Percentiles rank a stretch among this genome's conserved stretches.
phyloP scores from a whole-genome alignment of 306 rosid genomes.

The Dicorynia guianensis region DNA sequence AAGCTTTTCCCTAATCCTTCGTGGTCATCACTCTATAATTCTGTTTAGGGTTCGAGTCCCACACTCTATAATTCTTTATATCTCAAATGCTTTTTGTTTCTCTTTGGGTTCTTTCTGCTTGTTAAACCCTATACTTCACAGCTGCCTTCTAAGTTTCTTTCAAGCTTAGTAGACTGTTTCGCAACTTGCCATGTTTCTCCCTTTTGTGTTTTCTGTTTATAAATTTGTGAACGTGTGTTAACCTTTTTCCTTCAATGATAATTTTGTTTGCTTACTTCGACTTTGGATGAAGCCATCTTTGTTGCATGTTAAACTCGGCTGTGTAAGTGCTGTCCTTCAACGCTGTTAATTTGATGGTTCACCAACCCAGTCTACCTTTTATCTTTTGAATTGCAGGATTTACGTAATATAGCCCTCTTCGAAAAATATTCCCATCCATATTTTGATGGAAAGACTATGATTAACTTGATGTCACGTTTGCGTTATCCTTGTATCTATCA shows the following conservation, averaged over 20 bases:
- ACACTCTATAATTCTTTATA: background rate
- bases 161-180: background rate
- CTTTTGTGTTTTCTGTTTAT: background rate
- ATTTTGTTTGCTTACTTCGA: background rate
- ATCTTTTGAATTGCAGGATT: background rate
- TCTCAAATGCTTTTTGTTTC: background rate
- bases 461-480: background rate
- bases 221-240: constrained; percentile 5
- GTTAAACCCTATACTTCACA: background rate
- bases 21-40: background rate
- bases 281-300: background rate
- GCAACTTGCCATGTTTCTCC: background rate
- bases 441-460: background rate
- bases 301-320: too few species aligned
- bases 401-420: too few species aligned
- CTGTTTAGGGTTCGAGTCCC: background rate
- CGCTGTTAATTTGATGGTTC: background rate
- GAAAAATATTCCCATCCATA: background rate
- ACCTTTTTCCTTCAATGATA: background rate
- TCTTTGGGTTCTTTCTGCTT: background rate
- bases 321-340: background rate
- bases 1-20: background rate
- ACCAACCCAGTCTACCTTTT: background rate
- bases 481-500: background rate
- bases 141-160: constrained; percentile 1